Base-by-base conservation (phyloP, 306 rosid genomes). In the Ormosia semicastrata region DNA sequence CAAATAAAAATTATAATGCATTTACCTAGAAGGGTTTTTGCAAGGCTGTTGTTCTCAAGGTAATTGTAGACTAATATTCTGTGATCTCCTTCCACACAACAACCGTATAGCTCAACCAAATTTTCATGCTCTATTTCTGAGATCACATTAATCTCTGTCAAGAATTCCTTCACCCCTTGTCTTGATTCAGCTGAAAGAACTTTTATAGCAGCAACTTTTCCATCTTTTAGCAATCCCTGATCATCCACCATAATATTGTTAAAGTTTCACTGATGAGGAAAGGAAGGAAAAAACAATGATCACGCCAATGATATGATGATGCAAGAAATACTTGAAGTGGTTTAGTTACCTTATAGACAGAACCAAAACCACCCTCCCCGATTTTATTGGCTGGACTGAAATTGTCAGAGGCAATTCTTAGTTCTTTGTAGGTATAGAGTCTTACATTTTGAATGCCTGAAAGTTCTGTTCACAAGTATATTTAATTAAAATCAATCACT, bases 281-380 rank as follows among this genome's bases (percentile, higher is more conserved):
- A 74, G 47, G 68, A 57, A 37, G 56, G 52, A 73, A 13, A 64
- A 43, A 52, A 36, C 43, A 54, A 77, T 32, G 14, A 43, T 46
- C 74, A 71, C 15, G 44, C 49, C 65, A 60, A 71, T 17, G 72
- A 46, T 47, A 34, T 10, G 18, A 71, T 75, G 73, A 78, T 74
- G 78, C 65, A 53, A 67, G 54, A 15, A 85, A 73, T 39, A 76
- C 63, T 13, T 43, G 73, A 10, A 69, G 73, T 24, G 75, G n/a
- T 33, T 71, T 44, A 64, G 52, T 80, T 87, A 95, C 99, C 97
- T 93, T 93, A 74, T 83, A 90, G 30, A 95, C 98, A 68, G 97
- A 87, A 87, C 99, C 99, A 76, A 95, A 95, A 89, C 98, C 98
- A 12, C 99, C 99, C 84, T 95, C 98, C 43, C 99, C 99, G 2